Conservation (phyloP, 768 basidiomycete genomes). For the Phylloporus sp. region DNA sequence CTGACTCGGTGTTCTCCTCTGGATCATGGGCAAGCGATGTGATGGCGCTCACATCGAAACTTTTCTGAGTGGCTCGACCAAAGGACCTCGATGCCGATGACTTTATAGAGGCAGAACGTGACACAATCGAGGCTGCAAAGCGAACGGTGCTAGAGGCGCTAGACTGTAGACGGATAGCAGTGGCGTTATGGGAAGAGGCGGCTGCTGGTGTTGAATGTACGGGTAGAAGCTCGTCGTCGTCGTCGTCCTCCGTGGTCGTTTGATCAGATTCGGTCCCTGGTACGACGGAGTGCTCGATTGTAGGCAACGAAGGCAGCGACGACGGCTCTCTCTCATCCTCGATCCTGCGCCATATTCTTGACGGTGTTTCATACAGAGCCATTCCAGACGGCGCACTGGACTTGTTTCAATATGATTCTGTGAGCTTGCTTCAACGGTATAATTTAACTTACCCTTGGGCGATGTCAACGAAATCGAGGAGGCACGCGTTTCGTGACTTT, state of each 20-base stretch:
- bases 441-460: neutral
- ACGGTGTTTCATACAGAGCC: slow-evolving; percentile 72
- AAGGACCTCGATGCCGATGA: slow-evolving; percentile 36
- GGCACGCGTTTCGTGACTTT: slow-evolving; percentile 17
- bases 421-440: neutral
- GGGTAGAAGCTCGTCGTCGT: slow-evolving; percentile 45
- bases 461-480: neutral
- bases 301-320: slow-evolving; percentile 74
- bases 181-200: slow-evolving; percentile 45
- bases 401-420: slow-evolving; percentile 1
- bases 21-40: slow-evolving; percentile 45
- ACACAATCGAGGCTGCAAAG: slow-evolving; percentile 52
- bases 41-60: slow-evolving; percentile 60
- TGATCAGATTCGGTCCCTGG: slow-evolving; percentile 35
- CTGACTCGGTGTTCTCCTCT: slow-evolving; percentile 35
- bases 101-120: slow-evolving; percentile 35
- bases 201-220: slow-evolving; percentile 66
- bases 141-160: slow-evolving; percentile 47
- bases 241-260: slow-evolving; percentile 39
- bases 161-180: slow-evolving; percentile 49
- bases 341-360: slow-evolving; percentile 80
- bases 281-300: slow-evolving; percentile 60
- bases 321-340: slow-evolving; percentile 78
- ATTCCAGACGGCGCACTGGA: slow-evolving; percentile 25
- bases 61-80: slow-evolving; percentile 36